Percentiles rank a stretch among this genome's conserved stretches.
These are phyloP conservation scores for Pseudogymnoascus verrucosus DNA, from an alignment of 2,329 filamentous ascomycete genomes.

Conservation along the genomic window DNA sequence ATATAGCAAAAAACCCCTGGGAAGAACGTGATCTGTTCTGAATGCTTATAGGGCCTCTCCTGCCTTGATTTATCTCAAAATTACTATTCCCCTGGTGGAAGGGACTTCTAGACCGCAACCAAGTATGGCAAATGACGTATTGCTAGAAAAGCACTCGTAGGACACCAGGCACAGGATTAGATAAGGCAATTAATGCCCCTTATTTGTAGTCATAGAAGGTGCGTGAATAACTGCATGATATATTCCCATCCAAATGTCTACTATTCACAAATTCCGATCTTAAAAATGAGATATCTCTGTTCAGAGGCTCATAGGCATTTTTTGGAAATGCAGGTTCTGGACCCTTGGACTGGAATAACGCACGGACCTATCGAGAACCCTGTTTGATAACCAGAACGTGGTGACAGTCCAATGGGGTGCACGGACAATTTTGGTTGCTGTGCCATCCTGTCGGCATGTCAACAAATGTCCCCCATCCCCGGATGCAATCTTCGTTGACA, in stretches of 20 bases:
- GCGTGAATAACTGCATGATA: background rate
- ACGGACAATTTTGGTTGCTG: conserved; percentile 3
- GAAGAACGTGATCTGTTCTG: conserved; percentile 1
- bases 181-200: background rate
- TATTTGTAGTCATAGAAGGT: background rate
- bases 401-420: background rate
- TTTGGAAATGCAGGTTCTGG: background rate
- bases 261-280: background rate
- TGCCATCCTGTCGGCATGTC: background rate
- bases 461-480: conserved; percentile 2
- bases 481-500: background rate
- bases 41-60: conserved; percentile 2
- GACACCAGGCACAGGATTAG: background rate
- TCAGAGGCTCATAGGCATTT: background rate
- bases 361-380: background rate
- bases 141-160: background rate
- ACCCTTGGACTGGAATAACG: background rate
- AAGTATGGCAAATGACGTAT: background rate
- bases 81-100: background rate
- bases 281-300: background rate
- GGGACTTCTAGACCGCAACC: background rate
- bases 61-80: background rate
- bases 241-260: background rate
- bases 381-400: conserved; percentile 5
- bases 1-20: background rate